Base-by-base conservation (phyloP, 2,329 filamentous ascomycete genomes). In the Onygenales sp. region DNA sequence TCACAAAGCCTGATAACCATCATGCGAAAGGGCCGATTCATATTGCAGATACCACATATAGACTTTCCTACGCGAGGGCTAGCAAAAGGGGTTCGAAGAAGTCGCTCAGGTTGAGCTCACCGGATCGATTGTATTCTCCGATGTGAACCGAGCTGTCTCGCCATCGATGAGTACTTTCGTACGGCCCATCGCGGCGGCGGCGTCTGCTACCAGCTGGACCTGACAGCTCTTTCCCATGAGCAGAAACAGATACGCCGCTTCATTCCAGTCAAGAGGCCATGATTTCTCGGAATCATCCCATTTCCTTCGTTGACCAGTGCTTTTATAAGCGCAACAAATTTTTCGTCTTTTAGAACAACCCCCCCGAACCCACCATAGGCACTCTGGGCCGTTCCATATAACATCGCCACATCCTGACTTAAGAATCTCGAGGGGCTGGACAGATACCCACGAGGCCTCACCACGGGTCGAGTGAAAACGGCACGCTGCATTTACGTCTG, bases 241-340 rank as follows among this genome's bases (percentile, higher is more conserved):
- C 0, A 81, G 83, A 62, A 87, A 86, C 40, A 88, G 67, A 62
- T 82, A 88, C 0, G 82, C 83, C 1, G 86, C 86, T 67, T 90
- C 86, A 60, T 88, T 86, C 1, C 82, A 0, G 84, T 77, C 44
- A 78, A 57, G 10, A 77, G 58, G 2, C 75, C 66, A 48, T 69
- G 66, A 49, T 68, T 68, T 37, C 62, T 62, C 27, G 67, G 47
- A 2, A 67, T 62, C 2, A 58, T 34, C 2, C 46, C 58, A 39
- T 58, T 60, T 2, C 55, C 54, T 1, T 51, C 58, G 5, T 56
- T 48, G 0, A 64, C 65, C 2, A 68, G 55, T 0, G 59, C 56
- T 11, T 59, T 58, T 1, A 73, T 73, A 52, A 78, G 74, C 14
- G 68, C 63, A 14, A 67, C 61, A 1, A 73, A 74, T 57, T 77